Percentiles rank a stretch among this genome's conserved stretches.
These are phyloP conservation scores for Yamadazyma jaroonii DNA, from an alignment of 1,139 yeast genomes.

Conservation along the genomic window DNA sequence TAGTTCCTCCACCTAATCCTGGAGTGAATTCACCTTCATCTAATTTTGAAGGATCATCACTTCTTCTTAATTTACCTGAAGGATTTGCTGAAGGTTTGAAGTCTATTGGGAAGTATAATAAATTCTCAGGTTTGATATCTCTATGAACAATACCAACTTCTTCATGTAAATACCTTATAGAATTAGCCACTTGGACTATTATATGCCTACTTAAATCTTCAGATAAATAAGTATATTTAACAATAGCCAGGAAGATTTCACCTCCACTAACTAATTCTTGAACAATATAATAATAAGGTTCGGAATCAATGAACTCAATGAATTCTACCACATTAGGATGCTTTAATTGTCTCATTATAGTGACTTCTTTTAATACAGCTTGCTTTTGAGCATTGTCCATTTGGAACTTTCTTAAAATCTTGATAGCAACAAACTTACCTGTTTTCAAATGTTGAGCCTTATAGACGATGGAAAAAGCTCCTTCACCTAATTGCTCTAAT, in stretches of 20 bases:
- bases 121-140: constrained; percentile 57
- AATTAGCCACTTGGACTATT: constrained; percentile 48
- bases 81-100: constrained; percentile 40
- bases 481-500: constrained; percentile 78
- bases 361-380: constrained; percentile 56
- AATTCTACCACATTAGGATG: constrained; percentile 50
- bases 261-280: constrained; percentile 56
- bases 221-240: constrained; percentile 53
- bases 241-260: constrained; percentile 56
- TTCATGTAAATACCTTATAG: constrained; percentile 51
- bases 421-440: constrained; percentile 65
- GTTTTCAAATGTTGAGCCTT: constrained; percentile 54
- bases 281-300: constrained; percentile 49
- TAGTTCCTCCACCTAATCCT: constrained; percentile 51
- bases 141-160: constrained; percentile 58
- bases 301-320: constrained; percentile 48
- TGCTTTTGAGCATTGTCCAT: constrained; percentile 54
- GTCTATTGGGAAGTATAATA: constrained; percentile 62
- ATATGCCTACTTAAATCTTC: constrained; percentile 55
- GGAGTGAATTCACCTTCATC: constrained; percentile 53
- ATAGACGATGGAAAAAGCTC: constrained; percentile 87
- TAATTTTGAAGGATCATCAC: constrained; percentile 47
- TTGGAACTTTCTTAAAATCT: constrained; percentile 52
- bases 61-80: constrained; percentile 35
- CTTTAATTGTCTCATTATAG: constrained; percentile 53